These are phyloP conservation scores for Cephaloascus albidus DNA, from an alignment of 805 yeast genomes.

Conservation along the genomic window DNA sequence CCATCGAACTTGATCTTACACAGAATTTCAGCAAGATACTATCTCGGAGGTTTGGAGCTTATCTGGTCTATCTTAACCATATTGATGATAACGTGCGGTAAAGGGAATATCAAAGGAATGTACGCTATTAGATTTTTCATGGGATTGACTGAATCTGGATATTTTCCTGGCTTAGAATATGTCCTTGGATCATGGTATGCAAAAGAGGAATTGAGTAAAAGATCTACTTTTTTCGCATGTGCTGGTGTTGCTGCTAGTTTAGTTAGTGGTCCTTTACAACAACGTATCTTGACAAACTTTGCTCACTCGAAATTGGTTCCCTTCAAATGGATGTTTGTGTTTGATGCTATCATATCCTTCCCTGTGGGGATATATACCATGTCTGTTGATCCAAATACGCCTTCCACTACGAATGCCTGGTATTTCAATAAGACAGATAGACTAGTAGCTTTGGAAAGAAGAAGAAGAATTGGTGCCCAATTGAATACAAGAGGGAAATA, in stretches of 20 bases:
- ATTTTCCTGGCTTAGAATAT: conserved; percentile 49
- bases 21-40: conserved; percentile 23
- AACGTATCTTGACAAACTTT: conserved; percentile 15
- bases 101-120: conserved; percentile 15
- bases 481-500: conserved; percentile 21
- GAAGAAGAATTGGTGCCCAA: conserved; percentile 20
- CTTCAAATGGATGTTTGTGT: conserved; percentile 37
- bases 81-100: conserved; percentile 17
- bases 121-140: conserved; percentile 24
- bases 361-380: conserved; percentile 32
- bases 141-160: conserved; percentile 39
- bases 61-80: conserved; percentile 19
- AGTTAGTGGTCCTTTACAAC: conserved; percentile 28
- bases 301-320: conserved; percentile 15
- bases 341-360: conserved; percentile 29
- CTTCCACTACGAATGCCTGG: conserved; percentile 32
- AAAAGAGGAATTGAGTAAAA: conserved; percentile 21
- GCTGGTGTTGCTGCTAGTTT: conserved; percentile 23
- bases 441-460: conserved; percentile 32
- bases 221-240: conserved; percentile 23
- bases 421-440: conserved; percentile 32
- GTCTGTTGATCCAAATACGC: conserved; percentile 35
- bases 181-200: conserved; percentile 28
- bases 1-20: conserved; percentile 33
- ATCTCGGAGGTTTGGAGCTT: conserved; percentile 23